phyloP scores from a whole-genome alignment of 768 basidiomycete genomes.

The Omphalotus guepiniiformis region DNA sequence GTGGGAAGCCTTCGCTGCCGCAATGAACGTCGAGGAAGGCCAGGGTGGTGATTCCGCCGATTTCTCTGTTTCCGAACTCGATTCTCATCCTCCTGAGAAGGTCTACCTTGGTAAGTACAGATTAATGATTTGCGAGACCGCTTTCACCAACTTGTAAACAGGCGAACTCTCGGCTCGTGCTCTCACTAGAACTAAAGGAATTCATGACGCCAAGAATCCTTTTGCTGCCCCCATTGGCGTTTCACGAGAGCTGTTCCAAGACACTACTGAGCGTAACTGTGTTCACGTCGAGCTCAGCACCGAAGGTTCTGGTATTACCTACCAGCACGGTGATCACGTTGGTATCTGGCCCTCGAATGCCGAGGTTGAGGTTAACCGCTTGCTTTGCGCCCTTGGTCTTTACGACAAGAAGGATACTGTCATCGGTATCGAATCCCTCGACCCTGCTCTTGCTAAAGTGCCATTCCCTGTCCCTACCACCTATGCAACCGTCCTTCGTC shows the following conservation, averaged over 20 bases:
- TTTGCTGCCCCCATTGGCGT: conserved; percentile 78
- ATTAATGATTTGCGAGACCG: background rate
- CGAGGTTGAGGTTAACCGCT: conserved; percentile 85
- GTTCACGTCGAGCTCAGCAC: conserved; percentile 92
- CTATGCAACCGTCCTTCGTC: conserved; percentile 86
- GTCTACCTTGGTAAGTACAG: conserved; percentile 77
- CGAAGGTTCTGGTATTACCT: conserved; percentile 94
- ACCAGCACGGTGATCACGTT: conserved; percentile 98
- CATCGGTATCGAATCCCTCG: conserved; percentile 93
- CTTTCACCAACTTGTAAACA: conserved; percentile 20
- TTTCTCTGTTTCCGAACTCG: conserved; percentile 85
- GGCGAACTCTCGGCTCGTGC: conserved; percentile 96
- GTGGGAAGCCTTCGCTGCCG: conserved; percentile 87
- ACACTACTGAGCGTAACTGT: conserved; percentile 78
- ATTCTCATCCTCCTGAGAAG: conserved; percentile 74
- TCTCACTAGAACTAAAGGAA: conserved; percentile 88
- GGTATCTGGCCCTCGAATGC: conserved; percentile 97
- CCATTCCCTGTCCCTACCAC: conserved; percentile 98
- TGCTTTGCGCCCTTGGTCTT: conserved; percentile 83
- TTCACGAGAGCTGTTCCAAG: conserved; percentile 80
- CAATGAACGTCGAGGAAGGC: conserved; percentile 90
- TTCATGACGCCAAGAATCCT: conserved; percentile 98
- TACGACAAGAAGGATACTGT: conserved; percentile 75
- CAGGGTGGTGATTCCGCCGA: conserved; percentile 94
- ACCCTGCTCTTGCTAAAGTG: conserved; percentile 96